Conservation (phyloP, 2,329 filamentous ascomycete genomes). For the Fusarium sp. region DNA sequence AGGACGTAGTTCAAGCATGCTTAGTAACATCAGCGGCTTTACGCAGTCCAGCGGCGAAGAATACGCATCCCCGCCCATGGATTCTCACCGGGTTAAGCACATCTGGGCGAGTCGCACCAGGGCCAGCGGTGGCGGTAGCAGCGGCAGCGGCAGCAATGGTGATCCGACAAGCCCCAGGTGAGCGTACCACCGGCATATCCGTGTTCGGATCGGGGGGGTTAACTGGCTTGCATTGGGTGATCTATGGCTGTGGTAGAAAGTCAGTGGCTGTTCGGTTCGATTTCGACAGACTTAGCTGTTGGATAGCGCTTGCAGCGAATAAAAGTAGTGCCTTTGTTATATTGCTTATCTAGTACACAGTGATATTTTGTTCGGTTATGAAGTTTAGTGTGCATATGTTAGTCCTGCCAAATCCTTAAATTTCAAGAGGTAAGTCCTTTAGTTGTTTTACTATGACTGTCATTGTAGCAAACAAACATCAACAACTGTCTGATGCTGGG, state of each 20-base stretch:
- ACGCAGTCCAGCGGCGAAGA: conserved; percentile 71
- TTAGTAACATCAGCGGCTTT: conserved; percentile 75
- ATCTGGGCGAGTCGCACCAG: conserved; percentile 47
- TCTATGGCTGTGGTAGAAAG: conserved; percentile 12
- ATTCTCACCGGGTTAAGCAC: conserved; percentile 35
- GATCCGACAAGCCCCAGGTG: conserved; percentile 64
- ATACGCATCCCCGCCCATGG: conserved; percentile 45
- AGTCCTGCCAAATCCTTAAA: background rate
- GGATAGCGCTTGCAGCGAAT: conserved; percentile 46
- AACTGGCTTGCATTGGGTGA: background rate
- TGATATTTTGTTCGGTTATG: background rate
- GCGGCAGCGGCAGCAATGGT: conserved; percentile 62
- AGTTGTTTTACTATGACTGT: background rate
- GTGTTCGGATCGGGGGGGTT: conserved; percentile 1
- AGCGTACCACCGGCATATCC: conserved; percentile 2
- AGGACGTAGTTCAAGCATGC: conserved; percentile 74
- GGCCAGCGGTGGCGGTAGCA: conserved; percentile 57
- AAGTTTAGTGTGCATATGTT: background rate
- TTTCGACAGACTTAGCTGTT: conserved; percentile 38
- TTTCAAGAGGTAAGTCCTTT: too few species aligned
- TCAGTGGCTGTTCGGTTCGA: conserved; percentile 30
- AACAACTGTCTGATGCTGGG: too few species aligned
- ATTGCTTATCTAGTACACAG: background rate
- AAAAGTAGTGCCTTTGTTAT: conserved; percentile 49
- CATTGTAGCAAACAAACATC: too few species aligned